Base-by-base conservation (phyloP, 2,329 filamentous ascomycete genomes). In the Beauveria sp. region DNA sequence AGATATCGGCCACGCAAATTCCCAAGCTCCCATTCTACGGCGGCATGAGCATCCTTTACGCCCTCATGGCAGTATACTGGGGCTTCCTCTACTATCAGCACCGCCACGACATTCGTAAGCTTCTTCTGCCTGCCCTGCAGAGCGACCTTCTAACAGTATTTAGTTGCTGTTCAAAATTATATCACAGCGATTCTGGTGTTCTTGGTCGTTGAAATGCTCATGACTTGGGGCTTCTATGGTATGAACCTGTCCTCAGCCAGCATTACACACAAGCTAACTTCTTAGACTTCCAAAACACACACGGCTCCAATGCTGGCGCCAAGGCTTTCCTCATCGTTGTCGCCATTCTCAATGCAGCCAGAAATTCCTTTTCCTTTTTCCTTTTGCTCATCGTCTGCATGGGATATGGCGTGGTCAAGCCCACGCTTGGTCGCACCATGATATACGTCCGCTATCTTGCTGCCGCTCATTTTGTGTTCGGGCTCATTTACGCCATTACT, bases 351-450 rank as follows among this genome's bases (percentile, higher is more conserved):
- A 98, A 96, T 72, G 95, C 95, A 5, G 93, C 88, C 61, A 85
- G 95, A 66, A 99, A 98, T 76, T 97, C 93, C 0, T 98, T 99
- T 74, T 97, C 93, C 0, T 99, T 99, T 80, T 99, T 99, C 80
- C 80, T 99, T 55, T 83, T 99, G 9, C 86, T 99, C 59, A 98
- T 99, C 67, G 95, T 99, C 38, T 99, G 95, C 75, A 99, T 99
- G 95, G 95, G 95, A 38, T 99, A 99, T 69, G 95, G 95, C 68
- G 96, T 99, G 26, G 96, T 99, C 67, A 98, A 98, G 77, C 90
- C 88, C 2, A 91, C 89, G 2, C 83, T 99, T 5, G 95, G 95
- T 62, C 90, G 88, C 70, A 93, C 92, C 14, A 99, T 99, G 95
- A 86, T 93, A 66, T 93, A 90, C 69, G 93, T 97, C 49, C 90